Percentiles rank a stretch among this genome's conserved stretches.
These are phyloP conservation scores for Corynespora cassiicola DNA, from an alignment of 2,329 filamentous ascomycete species.

Conservation along the genomic window DNA sequence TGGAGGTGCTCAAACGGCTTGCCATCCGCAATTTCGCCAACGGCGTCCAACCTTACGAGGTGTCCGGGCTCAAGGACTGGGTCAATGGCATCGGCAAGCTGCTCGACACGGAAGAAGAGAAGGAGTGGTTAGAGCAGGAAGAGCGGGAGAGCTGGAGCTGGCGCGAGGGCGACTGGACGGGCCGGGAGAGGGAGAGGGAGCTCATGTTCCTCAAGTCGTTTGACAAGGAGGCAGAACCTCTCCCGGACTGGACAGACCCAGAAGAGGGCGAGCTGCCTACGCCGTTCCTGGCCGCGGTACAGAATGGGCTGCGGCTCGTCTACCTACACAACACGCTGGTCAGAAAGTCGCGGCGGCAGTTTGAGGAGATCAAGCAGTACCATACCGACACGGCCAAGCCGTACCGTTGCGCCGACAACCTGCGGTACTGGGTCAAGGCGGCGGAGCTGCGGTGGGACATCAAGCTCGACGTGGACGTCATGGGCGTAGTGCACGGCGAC, in stretches of 20 bases:
- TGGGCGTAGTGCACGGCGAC: slow-evolving; percentile 82
- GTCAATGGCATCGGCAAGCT: slow-evolving; percentile 78
- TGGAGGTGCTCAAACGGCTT: slow-evolving; percentile 92
- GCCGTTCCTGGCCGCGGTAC: slow-evolving; percentile 74
- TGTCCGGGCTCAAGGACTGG: slow-evolving; percentile 78
- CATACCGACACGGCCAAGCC: slow-evolving; percentile 95
- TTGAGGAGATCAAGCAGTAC: slow-evolving; percentile 86
- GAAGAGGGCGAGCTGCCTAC: slow-evolving; percentile 67
- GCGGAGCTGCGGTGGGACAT: slow-evolving; percentile 94
- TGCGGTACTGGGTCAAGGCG: slow-evolving; percentile 95
- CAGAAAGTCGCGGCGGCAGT: slow-evolving; percentile 81
- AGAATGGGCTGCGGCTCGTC: slow-evolving; percentile 81
- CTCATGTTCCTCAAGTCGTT: slow-evolving; percentile 82
- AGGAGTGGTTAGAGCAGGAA: slow-evolving; percentile 75
- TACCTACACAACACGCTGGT: slow-evolving; percentile 90
- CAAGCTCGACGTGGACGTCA: slow-evolving; percentile 80
- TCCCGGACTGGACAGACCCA: slow-evolving; percentile 72
- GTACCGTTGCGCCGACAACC: slow-evolving; percentile 90
- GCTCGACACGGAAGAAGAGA: slow-evolving; percentile 75
- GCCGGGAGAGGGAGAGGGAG: slow-evolving; percentile 79
- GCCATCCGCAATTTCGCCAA: slow-evolving; percentile 85
- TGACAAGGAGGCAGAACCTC: slow-evolving; percentile 61
- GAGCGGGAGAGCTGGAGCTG: slow-evolving; percentile 81
- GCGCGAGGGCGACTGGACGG: slow-evolving; percentile 76
- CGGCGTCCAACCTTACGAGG: slow-evolving; percentile 80